Percentiles rank a stretch among this genome's conserved stretches.
Conservation (phyloP, 139 green algal species). For the Asterochloris sp. region DNA sequence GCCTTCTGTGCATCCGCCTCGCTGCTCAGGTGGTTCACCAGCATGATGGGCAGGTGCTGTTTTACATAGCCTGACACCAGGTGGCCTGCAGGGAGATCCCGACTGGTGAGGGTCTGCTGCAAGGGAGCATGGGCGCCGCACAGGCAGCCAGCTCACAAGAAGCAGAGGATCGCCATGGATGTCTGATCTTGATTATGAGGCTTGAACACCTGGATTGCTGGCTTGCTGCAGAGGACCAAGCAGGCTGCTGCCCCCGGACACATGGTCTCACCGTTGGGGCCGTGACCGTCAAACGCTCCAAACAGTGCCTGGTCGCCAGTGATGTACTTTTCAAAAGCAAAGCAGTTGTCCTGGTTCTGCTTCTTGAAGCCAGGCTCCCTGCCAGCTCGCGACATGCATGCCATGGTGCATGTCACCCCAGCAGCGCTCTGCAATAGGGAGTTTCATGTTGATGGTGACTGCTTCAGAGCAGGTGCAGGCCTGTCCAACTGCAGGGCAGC, state of each 20-base stretch:
- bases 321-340: slow-evolving; percentile 81
- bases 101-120: no score
- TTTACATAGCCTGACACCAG: slow-evolving; percentile 74
- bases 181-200: no score
- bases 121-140: no score
- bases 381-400: slow-evolving; percentile 71
- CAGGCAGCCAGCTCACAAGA: no score
- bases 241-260: no score
- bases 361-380: slow-evolving; percentile 80
- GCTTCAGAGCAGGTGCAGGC: not conserved
- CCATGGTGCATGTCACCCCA: slow-evolving; percentile 36
- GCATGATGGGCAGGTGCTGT: slow-evolving; percentile 66
- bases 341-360: slow-evolving; percentile 87
- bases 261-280: slow-evolving; percentile 59
- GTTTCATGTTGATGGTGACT: not conserved
- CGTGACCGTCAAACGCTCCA: slow-evolving; percentile 83
- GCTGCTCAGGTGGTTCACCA: slow-evolving; percentile 63
- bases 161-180: no score
- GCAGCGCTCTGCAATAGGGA: slow-evolving; percentile 1
- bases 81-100: slow-evolving; percentile 47
- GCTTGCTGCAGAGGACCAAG: no score
- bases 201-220: no score
- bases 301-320: slow-evolving; percentile 70
- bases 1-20: slow-evolving; percentile 37
- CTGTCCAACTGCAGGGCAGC: not conserved